These are phyloP conservation scores for Pseudopithomyces maydicus DNA, from an alignment of 2,329 filamentous ascomycete species.

Conservation along the genomic window DNA sequence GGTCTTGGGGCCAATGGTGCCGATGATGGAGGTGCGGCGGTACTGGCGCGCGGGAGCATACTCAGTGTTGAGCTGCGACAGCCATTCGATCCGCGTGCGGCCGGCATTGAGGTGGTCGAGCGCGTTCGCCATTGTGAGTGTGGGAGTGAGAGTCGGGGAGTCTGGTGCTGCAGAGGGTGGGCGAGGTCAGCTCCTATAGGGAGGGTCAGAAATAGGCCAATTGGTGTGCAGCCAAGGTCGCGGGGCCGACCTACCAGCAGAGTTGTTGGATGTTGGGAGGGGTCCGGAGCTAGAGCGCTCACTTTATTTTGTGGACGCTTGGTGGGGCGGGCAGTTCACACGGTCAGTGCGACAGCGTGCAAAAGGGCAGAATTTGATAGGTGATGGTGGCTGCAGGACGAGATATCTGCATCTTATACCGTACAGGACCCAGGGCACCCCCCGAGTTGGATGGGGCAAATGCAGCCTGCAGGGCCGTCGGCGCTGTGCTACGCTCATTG, in stretches of 20 bases:
- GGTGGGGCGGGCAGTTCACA: conserved; percentile 7
- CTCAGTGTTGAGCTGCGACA: conserved; percentile 84
- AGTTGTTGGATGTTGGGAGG: conserved; percentile 17
- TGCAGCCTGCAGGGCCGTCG: background rate
- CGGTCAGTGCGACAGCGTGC: conserved; percentile 9
- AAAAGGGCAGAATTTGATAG: conserved; percentile 8
- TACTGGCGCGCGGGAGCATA: conserved; percentile 86
- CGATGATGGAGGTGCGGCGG: conserved; percentile 96
- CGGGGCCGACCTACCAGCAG: conserved; percentile 4
- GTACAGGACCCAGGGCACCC: too few relatives aligned
- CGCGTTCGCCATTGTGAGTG: conserved; percentile 66
- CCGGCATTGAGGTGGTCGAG: conserved; percentile 76
- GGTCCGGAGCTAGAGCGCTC: conserved; percentile 13
- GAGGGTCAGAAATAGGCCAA: background rate
- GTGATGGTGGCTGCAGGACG: background rate
- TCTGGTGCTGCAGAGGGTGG: conserved; percentile 10
- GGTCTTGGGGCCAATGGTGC: conserved; percentile 98
- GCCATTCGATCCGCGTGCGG: conserved; percentile 73
- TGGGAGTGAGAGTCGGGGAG: conserved; percentile 8
- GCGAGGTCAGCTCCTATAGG: conserved; percentile 8
- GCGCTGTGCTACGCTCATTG: conserved; percentile 11
- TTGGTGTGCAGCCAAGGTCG: background rate
- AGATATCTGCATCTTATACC: conserved; percentile 10
- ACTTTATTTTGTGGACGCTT: conserved; percentile 16
- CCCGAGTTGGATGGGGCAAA: background rate